phyloP scores from a whole-genome alignment of 306 rosid genomes.

The Delonix regia region DNA sequence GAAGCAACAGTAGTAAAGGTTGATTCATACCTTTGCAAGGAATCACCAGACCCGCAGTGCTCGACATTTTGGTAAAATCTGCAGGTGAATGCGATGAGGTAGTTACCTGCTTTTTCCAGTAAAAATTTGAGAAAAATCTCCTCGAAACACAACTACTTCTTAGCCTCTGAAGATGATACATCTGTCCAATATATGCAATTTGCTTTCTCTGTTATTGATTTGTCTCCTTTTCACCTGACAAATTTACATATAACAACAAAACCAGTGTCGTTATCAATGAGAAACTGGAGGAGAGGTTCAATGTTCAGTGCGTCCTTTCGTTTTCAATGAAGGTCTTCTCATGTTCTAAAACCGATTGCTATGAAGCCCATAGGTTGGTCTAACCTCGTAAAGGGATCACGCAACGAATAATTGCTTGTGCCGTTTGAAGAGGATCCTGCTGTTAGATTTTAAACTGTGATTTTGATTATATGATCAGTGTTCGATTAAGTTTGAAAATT shows the following conservation, averaged over 20 bases:
- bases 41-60: slow-evolving; percentile 32
- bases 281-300: neutral
- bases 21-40: slow-evolving; percentile 34
- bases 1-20: neutral
- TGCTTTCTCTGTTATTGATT: neutral
- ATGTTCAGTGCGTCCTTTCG: neutral
- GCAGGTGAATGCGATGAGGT: neutral
- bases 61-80: slow-evolving; percentile 15
- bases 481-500: too few species aligned
- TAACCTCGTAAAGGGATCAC: neutral
- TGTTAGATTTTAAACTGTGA: too few species aligned
- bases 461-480: too few species aligned
- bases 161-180: neutral
- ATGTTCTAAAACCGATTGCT: too few species aligned
- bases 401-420: neutral
- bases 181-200: neutral
- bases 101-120: neutral
- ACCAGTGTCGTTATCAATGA: neutral
- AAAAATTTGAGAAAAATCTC: neutral
- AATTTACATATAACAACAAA: neutral
- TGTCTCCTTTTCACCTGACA: neutral
- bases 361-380: neutral
- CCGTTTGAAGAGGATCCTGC: too few species aligned
- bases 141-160: neutral
- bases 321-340: too few species aligned